These are phyloP conservation scores for Nakazawaea anatomiae DNA, from an alignment of 805 yeast species.

Conservation along the genomic window DNA sequence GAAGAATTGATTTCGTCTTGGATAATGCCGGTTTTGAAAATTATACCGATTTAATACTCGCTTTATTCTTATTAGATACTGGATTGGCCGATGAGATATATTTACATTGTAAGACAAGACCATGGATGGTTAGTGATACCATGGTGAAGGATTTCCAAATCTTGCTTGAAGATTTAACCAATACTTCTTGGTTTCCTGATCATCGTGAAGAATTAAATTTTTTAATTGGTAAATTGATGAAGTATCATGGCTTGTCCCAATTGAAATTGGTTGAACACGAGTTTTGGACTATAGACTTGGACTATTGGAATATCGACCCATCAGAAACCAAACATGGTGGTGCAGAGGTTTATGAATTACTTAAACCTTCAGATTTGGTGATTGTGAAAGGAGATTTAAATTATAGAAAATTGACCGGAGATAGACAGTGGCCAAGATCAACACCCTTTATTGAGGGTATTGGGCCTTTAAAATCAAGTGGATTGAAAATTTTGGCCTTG, in stretches of 20 bases:
- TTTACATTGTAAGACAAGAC: constrained; percentile 83
- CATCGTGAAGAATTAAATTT: constrained; percentile 40
- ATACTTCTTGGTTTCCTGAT: constrained; percentile 45
- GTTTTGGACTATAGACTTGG: constrained; percentile 82
- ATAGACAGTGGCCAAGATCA: constrained; percentile 79
- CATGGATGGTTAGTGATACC: constrained; percentile 98
- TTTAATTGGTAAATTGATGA: constrained; percentile 39
- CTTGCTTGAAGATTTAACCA: constrained; percentile 50
- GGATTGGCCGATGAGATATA: constrained; percentile 59
- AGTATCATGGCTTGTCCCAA: constrained; percentile 38
- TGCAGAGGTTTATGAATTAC: constrained; percentile 50
- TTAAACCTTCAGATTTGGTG: constrained; percentile 60
- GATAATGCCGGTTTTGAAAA: constrained; percentile 96
- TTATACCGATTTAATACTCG: constrained; percentile 72
- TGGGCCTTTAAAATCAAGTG: constrained; percentile 57
- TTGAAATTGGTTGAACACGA: constrained; percentile 51
- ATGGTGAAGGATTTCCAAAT: constrained; percentile 72
- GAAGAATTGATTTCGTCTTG: constrained; percentile 73
- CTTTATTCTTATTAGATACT: constrained; percentile 64
- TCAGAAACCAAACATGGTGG: constrained; percentile 52
- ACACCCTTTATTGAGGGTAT: constrained; percentile 71
- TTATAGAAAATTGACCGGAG: constrained; percentile 91
- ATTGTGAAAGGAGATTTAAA: constrained; percentile 95
- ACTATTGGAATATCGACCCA: constrained; percentile 65
- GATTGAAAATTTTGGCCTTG: constrained; percentile 63